phyloP scores from a whole-genome alignment of 2,329 filamentous ascomycete genomes.

The Neofusicoccum parvum region DNA sequence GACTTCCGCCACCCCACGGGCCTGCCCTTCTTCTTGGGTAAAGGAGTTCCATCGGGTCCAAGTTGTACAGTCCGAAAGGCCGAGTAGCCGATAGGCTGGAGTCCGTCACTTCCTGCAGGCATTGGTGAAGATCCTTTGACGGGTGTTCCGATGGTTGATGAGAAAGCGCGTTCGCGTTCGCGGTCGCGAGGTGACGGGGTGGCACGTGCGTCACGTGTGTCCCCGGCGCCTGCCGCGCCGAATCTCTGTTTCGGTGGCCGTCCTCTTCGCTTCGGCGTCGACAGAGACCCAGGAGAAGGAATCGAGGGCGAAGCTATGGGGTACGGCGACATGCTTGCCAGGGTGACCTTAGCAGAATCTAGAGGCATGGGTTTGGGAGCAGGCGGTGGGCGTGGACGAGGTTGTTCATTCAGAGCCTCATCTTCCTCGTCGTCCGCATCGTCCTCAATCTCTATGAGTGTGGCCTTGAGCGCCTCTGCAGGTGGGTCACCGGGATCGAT shows the following conservation, averaged over 20 bases:
- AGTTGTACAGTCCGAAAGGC: constrained; percentile 41
- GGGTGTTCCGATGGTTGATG: neutral
- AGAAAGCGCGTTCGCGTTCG: neutral
- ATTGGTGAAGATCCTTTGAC: constrained; percentile 12
- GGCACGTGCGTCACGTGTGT: constrained; percentile 11
- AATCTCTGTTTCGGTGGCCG: neutral
- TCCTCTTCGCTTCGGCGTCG: neutral
- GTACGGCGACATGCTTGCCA: neutral
- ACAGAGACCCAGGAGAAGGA: neutral
- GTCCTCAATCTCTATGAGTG: constrained; percentile 28
- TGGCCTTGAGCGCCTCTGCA: constrained; percentile 34
- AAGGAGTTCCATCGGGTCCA: constrained; percentile 37
- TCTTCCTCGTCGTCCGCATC: constrained; percentile 37
- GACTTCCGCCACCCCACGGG: constrained; percentile 54
- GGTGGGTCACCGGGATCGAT: constrained; percentile 59
- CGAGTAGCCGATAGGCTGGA: constrained; percentile 40
- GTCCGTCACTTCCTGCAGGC: constrained; percentile 21
- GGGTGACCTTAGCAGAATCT: neutral
- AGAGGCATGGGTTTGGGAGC: neutral
- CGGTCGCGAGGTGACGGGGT: constrained; percentile 15
- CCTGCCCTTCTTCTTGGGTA: constrained; percentile 49
- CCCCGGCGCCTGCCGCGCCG: neutral
- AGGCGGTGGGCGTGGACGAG: neutral
- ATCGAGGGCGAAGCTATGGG: neutral
- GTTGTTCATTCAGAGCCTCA: constrained; percentile 5